Evolutionary conservation across 2,329 filamentous ascomycete genomes (phyloP).

Genomic region (Scytalidium lignicola): DNA sequence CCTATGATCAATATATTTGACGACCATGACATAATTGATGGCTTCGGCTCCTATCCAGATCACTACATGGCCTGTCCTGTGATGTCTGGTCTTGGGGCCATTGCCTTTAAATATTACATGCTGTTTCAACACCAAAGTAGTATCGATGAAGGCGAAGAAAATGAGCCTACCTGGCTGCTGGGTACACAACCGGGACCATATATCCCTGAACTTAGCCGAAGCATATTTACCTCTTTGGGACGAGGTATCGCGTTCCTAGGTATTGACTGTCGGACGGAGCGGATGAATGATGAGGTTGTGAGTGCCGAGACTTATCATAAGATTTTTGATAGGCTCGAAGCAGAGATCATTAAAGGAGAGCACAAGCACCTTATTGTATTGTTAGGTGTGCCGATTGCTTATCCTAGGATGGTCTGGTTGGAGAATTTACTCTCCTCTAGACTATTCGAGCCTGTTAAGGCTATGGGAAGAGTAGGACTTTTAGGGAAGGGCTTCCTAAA

Average conservation of each 20-base stretch:
- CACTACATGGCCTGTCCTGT: conserved; percentile 88
- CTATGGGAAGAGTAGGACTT: conserved; percentile 74
- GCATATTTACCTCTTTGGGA: conserved; percentile 79
- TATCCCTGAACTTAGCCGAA: conserved; percentile 80
- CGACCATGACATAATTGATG: conserved; percentile 88
- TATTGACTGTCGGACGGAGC: conserved; percentile 86
- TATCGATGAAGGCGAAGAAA: conserved; percentile 68
- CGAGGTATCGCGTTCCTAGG: conserved; percentile 76
- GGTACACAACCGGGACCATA: conserved; percentile 80
- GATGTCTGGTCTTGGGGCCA: conserved; percentile 80
- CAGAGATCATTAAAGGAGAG: conserved; percentile 75
- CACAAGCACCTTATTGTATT: conserved; percentile 88
- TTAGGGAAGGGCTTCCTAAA: conserved; percentile 75
- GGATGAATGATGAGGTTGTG: conserved; percentile 77
- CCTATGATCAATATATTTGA: conserved; percentile 99
- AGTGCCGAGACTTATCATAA: conserved; percentile 77
- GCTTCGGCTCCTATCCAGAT: conserved; percentile 88
- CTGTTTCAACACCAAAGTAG: conserved; percentile 96
- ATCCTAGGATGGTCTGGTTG: conserved; percentile 69
- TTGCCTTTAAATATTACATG: conserved; percentile 98
- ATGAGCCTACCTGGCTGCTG: conserved; percentile 89
- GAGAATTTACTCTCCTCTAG: conserved; percentile 78
- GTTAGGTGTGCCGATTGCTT: conserved; percentile 77
- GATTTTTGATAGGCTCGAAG: conserved; percentile 79
- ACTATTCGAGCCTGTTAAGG: conserved; percentile 84